Evolutionary conservation across 306 rosid genomes (phyloP).

Genomic region (Cicer cuneatum): DNA sequence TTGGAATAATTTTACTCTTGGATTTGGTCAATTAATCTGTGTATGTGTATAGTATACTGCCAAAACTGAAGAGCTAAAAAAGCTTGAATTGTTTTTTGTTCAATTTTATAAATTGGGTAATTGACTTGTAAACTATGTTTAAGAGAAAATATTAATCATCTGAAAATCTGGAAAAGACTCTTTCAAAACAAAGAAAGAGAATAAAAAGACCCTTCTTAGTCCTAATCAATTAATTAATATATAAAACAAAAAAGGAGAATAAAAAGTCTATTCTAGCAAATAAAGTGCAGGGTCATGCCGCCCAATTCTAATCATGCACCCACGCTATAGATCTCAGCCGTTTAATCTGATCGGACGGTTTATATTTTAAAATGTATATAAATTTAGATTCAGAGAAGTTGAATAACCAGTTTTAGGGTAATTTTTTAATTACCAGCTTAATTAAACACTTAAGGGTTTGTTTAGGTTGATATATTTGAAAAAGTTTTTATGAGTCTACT

Average conservation of each 20-base stretch:
- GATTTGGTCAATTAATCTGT: constrained; percentile 14
- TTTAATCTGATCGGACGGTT: no score
- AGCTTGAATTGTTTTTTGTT: background rate
- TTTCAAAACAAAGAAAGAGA: no score
- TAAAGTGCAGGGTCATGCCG: background rate
- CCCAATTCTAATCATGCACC: background rate
- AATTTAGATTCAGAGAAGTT: no score
- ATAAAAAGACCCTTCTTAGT: background rate
- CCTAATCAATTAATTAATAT: no score
- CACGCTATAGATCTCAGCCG: background rate
- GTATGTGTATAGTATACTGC: background rate
- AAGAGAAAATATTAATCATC: background rate
- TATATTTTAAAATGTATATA: no score
- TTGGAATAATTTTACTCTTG: no score
- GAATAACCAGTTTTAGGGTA: no score
- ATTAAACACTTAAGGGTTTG: no score
- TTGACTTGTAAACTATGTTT: constrained; percentile 9
- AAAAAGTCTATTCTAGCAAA: constrained; percentile 34
- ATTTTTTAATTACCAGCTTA: no score
- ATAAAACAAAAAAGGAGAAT: background rate
- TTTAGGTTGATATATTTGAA: no score
- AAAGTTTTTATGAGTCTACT: no score
- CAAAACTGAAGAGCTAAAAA: background rate
- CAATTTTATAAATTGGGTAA: background rate
- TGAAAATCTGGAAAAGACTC: no score